phyloP scores from a whole-genome alignment of 345 rosid species.

The Turritis glabra region DNA sequence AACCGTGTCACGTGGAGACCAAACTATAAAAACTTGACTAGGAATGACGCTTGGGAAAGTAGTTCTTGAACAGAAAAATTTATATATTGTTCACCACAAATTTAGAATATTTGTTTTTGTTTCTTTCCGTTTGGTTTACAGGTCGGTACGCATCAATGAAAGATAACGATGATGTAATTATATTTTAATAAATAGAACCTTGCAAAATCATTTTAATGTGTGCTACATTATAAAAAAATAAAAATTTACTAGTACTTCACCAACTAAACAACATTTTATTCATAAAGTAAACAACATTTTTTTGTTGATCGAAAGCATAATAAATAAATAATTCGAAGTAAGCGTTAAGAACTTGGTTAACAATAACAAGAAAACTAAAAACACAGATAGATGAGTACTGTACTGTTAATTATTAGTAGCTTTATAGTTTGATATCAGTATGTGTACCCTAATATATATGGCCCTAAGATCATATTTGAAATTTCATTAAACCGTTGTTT shows the following conservation, averaged over 20 bases:
- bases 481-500: background rate
- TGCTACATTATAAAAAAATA: background rate
- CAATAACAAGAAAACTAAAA: background rate
- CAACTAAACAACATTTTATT: no score
- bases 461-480: background rate
- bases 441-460: background rate
- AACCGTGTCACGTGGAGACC: conserved; percentile 37
- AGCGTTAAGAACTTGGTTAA: background rate
- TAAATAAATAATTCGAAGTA: no score
- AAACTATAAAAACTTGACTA: conserved; percentile 21
- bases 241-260: background rate
- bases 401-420: background rate
- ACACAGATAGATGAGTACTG: background rate
- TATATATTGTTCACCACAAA: conserved; percentile 17
- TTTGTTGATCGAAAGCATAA: background rate
- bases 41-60: conserved; percentile 23
- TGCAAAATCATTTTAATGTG: background rate
- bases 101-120: conserved; percentile 21
- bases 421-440: background rate
- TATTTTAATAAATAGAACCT: background rate
- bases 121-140: conserved; percentile 24
- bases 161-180: conserved; percentile 15
- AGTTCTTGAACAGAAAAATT: background rate
- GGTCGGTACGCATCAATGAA: conserved; percentile 15
- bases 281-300: background rate